Percentiles rank a stretch among this genome's conserved stretches.
phyloP scores from a whole-genome alignment of 345 rosid species.

The Litchi chinensis region DNA sequence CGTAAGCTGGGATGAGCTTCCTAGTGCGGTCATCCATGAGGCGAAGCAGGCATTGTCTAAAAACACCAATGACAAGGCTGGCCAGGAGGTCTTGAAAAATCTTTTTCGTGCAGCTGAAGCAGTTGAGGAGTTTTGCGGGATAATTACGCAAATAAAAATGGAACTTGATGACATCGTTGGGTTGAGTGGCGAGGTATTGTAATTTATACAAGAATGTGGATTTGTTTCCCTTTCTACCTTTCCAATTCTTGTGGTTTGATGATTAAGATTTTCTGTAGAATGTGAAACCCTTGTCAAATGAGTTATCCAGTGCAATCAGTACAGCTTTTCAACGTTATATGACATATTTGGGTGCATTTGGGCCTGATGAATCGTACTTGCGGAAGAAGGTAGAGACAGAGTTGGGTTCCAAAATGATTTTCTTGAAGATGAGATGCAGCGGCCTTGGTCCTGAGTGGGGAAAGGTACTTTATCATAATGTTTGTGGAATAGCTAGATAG shows the following conservation, averaged over 20 bases:
- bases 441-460: slow-evolving; percentile 93
- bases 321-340: slow-evolving; percentile 63
- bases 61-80: slow-evolving; percentile 65
- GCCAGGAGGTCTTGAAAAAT: slow-evolving; percentile 69
- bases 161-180: slow-evolving; percentile 90
- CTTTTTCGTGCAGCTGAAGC: slow-evolving; percentile 88
- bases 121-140: slow-evolving; percentile 78
- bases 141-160: slow-evolving; percentile 71
- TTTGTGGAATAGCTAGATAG: not conserved
- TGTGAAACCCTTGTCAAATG: slow-evolving; percentile 67
- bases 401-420: slow-evolving; percentile 93
- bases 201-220: not conserved
- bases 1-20: slow-evolving; percentile 74
- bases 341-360: slow-evolving; percentile 70
- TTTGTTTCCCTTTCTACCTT: not conserved
- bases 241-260: slow-evolving; percentile 12
- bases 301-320: slow-evolving; percentile 51
- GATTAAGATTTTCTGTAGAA: slow-evolving; percentile 46
- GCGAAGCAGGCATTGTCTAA: slow-evolving; percentile 65
- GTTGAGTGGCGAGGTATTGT: slow-evolving; percentile 82
- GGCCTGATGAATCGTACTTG: slow-evolving; percentile 70
- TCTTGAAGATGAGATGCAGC: slow-evolving; percentile 94
- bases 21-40: slow-evolving; percentile 44
- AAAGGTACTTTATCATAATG: slow-evolving; percentile 53
- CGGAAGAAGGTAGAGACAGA: slow-evolving; percentile 92